Conservation (phyloP, 352 stramenopile species). For the Albugo laibachii region DNA sequence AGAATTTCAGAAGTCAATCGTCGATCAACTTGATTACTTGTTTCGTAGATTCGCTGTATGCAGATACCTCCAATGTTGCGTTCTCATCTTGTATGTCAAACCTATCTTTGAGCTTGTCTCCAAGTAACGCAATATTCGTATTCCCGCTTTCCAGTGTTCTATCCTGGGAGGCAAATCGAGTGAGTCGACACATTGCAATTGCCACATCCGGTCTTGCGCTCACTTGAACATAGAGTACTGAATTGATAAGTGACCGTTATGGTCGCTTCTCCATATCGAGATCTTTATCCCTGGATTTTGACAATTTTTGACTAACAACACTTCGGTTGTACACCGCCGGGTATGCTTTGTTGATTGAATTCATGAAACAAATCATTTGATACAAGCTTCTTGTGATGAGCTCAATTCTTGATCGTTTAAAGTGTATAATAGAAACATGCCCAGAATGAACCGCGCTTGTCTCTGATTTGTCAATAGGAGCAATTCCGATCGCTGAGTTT, state of each 20-base stretch:
- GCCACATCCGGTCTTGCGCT: background rate
- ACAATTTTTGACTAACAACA: background rate
- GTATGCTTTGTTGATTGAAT: background rate
- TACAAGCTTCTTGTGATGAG: constrained; percentile 9
- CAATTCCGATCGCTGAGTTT: background rate
- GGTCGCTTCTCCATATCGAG: background rate
- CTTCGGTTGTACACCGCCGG: background rate
- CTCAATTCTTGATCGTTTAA: background rate
- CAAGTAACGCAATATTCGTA: background rate
- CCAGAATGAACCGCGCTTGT: constrained; percentile 7
- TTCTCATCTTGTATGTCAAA: too few relatives aligned
- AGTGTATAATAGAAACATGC: constrained; percentile 9
- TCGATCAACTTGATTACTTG: constrained; percentile 6
- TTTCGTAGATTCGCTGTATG: constrained; percentile 8
- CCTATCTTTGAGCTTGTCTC: background rate
- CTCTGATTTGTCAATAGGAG: constrained; percentile 11
- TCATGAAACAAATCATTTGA: constrained; percentile 4
- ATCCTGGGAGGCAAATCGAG: background rate
- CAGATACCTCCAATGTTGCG: too few relatives aligned
- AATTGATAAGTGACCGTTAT: background rate
- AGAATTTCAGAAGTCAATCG: constrained; percentile 5
- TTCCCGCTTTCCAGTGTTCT: background rate
- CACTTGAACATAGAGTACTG: background rate
- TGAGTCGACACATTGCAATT: background rate
- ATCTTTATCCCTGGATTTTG: background rate